Conservation (phyloP, 257 asterid species). For the Osmanthus fragrans region DNA sequence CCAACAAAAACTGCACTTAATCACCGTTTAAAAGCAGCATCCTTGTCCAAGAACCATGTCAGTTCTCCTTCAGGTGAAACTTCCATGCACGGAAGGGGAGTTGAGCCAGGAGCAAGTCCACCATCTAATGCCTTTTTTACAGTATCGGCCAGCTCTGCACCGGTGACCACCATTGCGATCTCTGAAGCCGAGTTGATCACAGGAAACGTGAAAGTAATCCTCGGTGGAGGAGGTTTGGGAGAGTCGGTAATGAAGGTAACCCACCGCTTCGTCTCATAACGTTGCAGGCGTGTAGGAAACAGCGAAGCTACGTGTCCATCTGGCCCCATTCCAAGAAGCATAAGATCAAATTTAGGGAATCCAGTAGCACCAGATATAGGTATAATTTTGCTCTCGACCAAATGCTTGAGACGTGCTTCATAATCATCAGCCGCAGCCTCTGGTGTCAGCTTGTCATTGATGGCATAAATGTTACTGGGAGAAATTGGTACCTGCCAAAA, state of each 20-base stretch:
- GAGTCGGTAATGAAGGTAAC: conserved; percentile 71
- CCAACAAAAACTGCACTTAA: neutral
- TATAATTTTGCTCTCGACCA: conserved; percentile 24
- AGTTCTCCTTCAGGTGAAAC: conserved; percentile 37
- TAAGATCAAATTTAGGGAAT: conserved; percentile 66
- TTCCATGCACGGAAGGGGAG: conserved; percentile 32
- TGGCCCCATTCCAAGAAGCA: conserved; percentile 79
- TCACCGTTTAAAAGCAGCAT: conserved; percentile 33
- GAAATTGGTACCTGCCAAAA: conserved; percentile 34
- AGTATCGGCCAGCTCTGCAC: conserved; percentile 50
- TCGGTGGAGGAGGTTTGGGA: conserved; percentile 76
- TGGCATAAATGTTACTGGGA: conserved; percentile 24
- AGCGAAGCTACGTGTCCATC: conserved; percentile 75
- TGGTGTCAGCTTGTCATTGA: conserved; percentile 35
- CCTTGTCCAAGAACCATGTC: conserved; percentile 43
- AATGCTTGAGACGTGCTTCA: conserved; percentile 27
- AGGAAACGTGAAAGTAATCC: conserved; percentile 72
- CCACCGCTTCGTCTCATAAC: conserved; percentile 53
- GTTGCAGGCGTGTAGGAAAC: conserved; percentile 56
- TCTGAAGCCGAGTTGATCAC: conserved; percentile 67
- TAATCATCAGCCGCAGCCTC: conserved; percentile 39
- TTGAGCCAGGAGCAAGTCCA: neutral
- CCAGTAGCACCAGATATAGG: conserved; percentile 25
- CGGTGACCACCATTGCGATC: conserved; percentile 63
- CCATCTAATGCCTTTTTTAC: conserved; percentile 26